Percentiles rank a stretch among this genome's conserved stretches.
Evolutionary conservation across 2,329 filamentous ascomycete genomes (phyloP).

Genomic region (Pestalotiopsis sp.): DNA sequence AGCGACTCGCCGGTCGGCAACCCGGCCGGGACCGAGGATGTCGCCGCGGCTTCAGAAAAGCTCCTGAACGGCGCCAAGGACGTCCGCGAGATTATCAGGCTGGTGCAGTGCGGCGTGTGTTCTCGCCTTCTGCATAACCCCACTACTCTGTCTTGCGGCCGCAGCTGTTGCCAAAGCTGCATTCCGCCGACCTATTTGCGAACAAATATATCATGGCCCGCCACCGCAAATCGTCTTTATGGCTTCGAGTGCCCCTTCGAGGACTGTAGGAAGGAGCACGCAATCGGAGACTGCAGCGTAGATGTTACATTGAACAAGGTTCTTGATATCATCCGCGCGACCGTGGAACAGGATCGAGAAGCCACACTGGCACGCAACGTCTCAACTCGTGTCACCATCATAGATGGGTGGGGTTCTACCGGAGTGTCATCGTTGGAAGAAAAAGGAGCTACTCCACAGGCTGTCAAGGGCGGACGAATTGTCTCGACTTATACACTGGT

Average conservation of each 20-base stretch:
- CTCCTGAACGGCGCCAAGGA: conserved; percentile 52
- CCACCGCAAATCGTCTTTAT: conserved; percentile 63
- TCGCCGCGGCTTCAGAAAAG: conserved; percentile 20
- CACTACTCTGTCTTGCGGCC: conserved; percentile 79
- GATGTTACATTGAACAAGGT: conserved; percentile 79
- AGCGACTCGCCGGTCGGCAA: conserved; percentile 19
- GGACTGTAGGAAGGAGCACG: conserved; percentile 71
- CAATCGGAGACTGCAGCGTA: conserved; percentile 72
- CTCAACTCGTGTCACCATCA: conserved; percentile 40
- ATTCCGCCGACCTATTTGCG: conserved; percentile 68
- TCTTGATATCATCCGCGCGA: conserved; percentile 60
- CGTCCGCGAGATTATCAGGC: conserved; percentile 66
- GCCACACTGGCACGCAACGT: conserved; percentile 35
- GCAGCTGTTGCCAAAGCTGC: conserved; percentile 75
- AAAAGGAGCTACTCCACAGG: conserved; percentile 31
- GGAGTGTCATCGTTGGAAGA: conserved; percentile 43
- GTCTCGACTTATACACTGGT: conserved; percentile 69
- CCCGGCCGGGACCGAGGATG: conserved; percentile 21
- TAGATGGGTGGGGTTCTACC: conserved; percentile 42
- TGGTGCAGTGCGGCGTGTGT: conserved; percentile 79
- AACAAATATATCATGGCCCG: conserved; percentile 77
- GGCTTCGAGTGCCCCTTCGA: conserved; percentile 76
- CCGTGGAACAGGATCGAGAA: conserved; percentile 46
- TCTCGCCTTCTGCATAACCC: conserved; percentile 69
- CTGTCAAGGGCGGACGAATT: conserved; percentile 60